Conservation (phyloP, 1,284 basidiomycete genomes). For the Cryptococcus hybrid region DNA sequence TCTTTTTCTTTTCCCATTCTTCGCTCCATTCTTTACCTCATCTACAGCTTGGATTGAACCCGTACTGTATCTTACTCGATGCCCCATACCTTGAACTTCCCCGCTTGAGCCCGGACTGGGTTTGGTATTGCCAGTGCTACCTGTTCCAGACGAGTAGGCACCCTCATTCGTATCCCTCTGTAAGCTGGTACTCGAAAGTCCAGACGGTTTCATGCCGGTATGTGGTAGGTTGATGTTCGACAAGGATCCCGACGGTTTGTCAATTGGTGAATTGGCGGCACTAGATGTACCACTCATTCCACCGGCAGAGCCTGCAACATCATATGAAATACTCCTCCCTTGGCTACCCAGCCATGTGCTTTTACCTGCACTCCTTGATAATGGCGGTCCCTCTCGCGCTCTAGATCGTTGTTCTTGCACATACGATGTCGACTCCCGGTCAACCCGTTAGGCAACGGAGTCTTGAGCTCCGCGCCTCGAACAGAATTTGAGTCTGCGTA, state of each 20-base stretch:
- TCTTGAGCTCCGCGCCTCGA: not conserved
- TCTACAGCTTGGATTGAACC: slow-evolving; percentile 2
- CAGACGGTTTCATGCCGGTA: not conserved
- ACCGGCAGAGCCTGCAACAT: not conserved
- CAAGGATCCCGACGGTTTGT: not conserved
- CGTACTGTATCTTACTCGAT: slow-evolving; percentile 4
- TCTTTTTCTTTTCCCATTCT: slow-evolving; percentile 4
- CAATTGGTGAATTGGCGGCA: not conserved
- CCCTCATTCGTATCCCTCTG: slow-evolving; percentile 2
- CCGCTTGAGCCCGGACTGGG: not conserved
- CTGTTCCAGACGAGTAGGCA: not conserved
- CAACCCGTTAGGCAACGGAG: not conserved
- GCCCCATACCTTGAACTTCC: slow-evolving; percentile 1
- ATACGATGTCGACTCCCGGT: not conserved
- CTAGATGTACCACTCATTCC: slow-evolving; percentile 1
- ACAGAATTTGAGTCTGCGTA: slow-evolving; percentile 14
- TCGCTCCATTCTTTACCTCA: slow-evolving; percentile 9
- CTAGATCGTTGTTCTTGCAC: not conserved
- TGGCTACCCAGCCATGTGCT: not conserved
- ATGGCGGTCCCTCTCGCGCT: not conserved
- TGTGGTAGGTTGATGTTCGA: not conserved
- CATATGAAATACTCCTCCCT: not conserved
- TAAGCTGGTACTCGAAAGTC: not conserved
- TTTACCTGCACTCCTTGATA: not conserved
- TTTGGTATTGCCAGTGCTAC: not conserved